Evolutionary conservation across 176 grass and related monocot species (phyloP), one percentile per base, ranked within the genome.

Genomic region (Pontederia paniculata): DNA sequence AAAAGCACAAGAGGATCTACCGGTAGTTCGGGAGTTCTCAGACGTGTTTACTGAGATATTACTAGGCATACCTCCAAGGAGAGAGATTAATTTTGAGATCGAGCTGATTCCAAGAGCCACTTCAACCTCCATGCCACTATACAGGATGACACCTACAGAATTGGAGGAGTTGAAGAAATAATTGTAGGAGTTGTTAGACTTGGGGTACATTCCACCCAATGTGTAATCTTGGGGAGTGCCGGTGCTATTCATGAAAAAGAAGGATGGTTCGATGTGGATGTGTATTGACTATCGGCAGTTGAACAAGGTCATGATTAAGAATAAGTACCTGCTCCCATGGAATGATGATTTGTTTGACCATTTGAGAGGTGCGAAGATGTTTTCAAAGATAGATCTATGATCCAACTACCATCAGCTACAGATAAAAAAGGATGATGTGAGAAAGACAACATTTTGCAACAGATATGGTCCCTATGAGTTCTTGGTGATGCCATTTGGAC

Each of bases 261-360:
- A 70, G 0, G 52, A 70, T 48, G 17, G 5, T 9, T 23, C 17
- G 8, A 23, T 45, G 1, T 31, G 55, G 1, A 18, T 72, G 8
- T 72, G 69, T 2, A 42, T 72, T 1, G 70, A 73, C 25, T 73
- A 73, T 23, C 12, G 48, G 21, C 2, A 63, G 3, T 23, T 73
- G 3, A 73, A 73, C 12, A 16, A 12, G 0, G 0, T 16, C 0
- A 73, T 23, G 9, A 12, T 64, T 2, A 64, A 65, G 3, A 73
- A 53, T 0, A 54, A 55, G 25, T 73, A 64, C 5, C 13, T 48
- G 0, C 13, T 73, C 16, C 28, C 48, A 4, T 11, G 50, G 0
- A 65, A 55, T 17, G 47, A 64, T 8, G 59, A 73, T 17, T 1
- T 73, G 1, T 55, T 73, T 17, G 48, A 65, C 46, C 12, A 73